These are phyloP conservation scores for Arctium lappa DNA, from an alignment of 129 eudicot species.

Conservation along the genomic window DNA sequence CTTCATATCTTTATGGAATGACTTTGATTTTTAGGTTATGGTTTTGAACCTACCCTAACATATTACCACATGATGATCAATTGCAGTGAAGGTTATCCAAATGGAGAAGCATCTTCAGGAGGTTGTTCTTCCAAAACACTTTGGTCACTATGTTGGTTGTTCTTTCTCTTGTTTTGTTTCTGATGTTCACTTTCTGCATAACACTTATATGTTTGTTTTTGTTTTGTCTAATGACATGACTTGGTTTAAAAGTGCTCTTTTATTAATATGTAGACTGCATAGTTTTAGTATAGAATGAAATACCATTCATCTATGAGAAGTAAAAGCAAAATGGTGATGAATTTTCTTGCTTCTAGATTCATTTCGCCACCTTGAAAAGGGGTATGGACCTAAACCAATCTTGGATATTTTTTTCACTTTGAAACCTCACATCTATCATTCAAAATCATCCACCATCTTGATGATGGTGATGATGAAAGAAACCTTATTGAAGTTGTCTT, in stretches of 20 bases:
- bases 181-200: neutral
- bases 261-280: neutral
- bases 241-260: conserved; percentile 12
- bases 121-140: conserved; percentile 13
- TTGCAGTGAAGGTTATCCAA: conserved; percentile 16
- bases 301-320: neutral
- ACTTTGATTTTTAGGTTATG: neutral
- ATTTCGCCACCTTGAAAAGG: no score
- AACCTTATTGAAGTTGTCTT: no score
- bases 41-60: neutral
- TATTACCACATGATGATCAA: neutral
- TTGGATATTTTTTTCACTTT: neutral
- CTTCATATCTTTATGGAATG: neutral
- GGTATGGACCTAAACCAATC: no score
- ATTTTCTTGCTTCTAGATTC: no score
- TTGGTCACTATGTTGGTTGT: neutral
- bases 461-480: no score
- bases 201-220: neutral
- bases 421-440: neutral
- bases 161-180: neutral
- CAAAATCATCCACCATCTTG: no score
- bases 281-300: neutral
- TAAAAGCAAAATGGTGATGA: no score
- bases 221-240: conserved; percentile 13
- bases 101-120: conserved; percentile 28